Evolutionary conservation across 768 basidiomycete genomes (phyloP), one percentile per base, ranked within the genome.

Genomic region (Boletus subparvulus): DNA sequence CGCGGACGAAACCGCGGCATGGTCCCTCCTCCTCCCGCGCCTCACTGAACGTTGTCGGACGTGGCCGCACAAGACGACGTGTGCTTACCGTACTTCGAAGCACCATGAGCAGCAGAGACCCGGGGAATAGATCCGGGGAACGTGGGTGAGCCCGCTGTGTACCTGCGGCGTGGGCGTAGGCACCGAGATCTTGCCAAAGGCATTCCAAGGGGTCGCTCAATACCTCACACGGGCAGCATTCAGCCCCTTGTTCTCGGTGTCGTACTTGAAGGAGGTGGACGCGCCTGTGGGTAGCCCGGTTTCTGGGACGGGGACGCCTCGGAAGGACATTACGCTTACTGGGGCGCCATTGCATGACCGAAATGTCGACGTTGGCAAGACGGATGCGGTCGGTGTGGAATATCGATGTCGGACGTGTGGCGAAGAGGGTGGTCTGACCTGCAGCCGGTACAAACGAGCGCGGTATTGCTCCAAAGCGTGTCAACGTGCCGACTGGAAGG

Each of bases 11-110:
- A 48, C 62, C 7, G 56, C 49, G 19, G 74, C 73, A 1, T 86
- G 83, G 84, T 78, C 75, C 59, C 74, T 78, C 47, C 73, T 84
- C 35, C 66, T 85, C 3, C 83, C 83, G 8, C 74, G 72, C 6
- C 63, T 82, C 44, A 79, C 73, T 0, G 84, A 86, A 62, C 78
- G 81, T 16, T 83, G 82, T 56, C 77, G 82, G 32, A 73, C 70
- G 3, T 85, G 83, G 83, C 55, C 69, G 6, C 85, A 86, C 82
- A 82, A 62, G 26, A 45, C 30, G 67, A 64, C 26, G 61, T 81
- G 16, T 63, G 68, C n/a, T 1, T 61, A 35, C 54, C 71, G 60
- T 36, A 33, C 40, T 6, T 17, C 36, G 3, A 73, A 75, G 19
- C 66, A 70, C 30, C 65, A 68, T 16, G 39, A 9, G 6, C 33